These are phyloP conservation scores for Porcisia deanei DNA, from an alignment of 208 protist species.

Conservation along the genomic window DNA sequence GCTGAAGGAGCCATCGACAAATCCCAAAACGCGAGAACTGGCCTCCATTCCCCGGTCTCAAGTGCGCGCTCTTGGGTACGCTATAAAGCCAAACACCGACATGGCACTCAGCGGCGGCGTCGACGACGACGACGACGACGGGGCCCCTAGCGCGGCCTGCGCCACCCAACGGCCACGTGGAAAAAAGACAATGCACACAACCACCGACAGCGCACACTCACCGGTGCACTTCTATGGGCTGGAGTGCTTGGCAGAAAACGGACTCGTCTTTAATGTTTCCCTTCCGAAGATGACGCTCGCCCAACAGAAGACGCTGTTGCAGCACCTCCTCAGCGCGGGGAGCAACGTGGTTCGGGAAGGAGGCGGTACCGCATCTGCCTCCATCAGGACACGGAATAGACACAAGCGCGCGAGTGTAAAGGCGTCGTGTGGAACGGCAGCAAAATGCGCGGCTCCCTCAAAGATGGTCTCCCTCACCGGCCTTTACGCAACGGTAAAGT, in stretches of 20 bases:
- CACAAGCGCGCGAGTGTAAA: slow-evolving; percentile 16
- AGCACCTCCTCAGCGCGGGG: slow-evolving; percentile 56
- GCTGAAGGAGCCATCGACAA: slow-evolving; percentile 73
- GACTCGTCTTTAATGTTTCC: slow-evolving; percentile 78
- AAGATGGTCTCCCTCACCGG: slow-evolving; percentile 61
- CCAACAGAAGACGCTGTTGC: slow-evolving; percentile 61
- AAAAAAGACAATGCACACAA: slow-evolving; percentile 5
- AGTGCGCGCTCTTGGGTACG: slow-evolving; percentile 26
- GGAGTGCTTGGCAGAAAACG: slow-evolving; percentile 80
- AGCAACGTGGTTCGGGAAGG: slow-evolving; percentile 1
- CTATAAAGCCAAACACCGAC: slow-evolving; percentile 30
- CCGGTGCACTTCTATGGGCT: slow-evolving; percentile 77
- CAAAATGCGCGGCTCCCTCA: not conserved
- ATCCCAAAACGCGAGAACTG: slow-evolving; percentile 62
- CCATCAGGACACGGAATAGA: not conserved
- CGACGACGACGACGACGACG: not conserved
- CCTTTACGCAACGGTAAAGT: slow-evolving; percentile 87
- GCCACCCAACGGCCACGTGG: not conserved
- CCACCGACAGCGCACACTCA: not conserved
- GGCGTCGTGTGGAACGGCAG: not conserved
- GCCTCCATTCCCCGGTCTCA: slow-evolving; percentile 43
- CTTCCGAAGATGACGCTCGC: slow-evolving; percentile 63
- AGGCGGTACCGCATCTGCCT: not conserved
- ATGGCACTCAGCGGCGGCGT: not conserved
- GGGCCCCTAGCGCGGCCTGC: not conserved